Percentiles rank a stretch among this genome's conserved stretches.
Conservation (phyloP, 106 monocot species). For the Hemerocallis citrina region DNA sequence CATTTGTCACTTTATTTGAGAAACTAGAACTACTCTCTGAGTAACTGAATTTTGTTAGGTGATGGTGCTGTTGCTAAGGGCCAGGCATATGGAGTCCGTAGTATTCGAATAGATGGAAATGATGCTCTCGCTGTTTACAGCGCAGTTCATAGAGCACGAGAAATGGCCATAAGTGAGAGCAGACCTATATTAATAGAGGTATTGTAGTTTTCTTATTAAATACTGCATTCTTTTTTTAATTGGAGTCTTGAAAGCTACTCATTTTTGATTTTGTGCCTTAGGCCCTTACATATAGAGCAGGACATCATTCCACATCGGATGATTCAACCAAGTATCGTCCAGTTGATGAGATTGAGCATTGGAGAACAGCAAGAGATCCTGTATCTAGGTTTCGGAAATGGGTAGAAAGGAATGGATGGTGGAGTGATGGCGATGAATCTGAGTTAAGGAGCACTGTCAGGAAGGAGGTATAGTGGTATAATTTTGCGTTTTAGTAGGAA, state of each 20-base stretch:
- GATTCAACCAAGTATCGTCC: slow-evolving; percentile 92
- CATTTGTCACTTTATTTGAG: not conserved
- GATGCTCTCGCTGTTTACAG: slow-evolving; percentile 88
- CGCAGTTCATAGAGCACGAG: slow-evolving; percentile 76
- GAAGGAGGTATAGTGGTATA: slow-evolving; percentile 50
- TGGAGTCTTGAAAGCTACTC: not conserved
- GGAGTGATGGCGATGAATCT: slow-evolving; percentile 66
- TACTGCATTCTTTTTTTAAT: not conserved
- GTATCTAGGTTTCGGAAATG: slow-evolving; percentile 81
- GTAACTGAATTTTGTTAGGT: slow-evolving; percentile 30
- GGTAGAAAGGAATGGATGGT: slow-evolving; percentile 89
- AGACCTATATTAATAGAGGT: slow-evolving; percentile 92
- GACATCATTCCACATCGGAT: slow-evolving; percentile 96
- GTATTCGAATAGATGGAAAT: slow-evolving; percentile 88
- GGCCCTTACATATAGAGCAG: slow-evolving; percentile 89
- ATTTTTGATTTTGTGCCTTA: slow-evolving; percentile 11
- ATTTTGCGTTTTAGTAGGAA: no score
- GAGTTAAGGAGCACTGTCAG: slow-evolving; percentile 64
- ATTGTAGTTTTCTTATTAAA: no score
- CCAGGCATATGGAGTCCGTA: slow-evolving; percentile 85
- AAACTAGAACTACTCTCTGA: not conserved
- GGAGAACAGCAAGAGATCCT: slow-evolving; percentile 72
- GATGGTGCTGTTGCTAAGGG: slow-evolving; percentile 76
- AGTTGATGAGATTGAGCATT: slow-evolving; percentile 77
- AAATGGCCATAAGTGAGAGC: slow-evolving; percentile 73